These are phyloP conservation scores for Farysia itapuensis DNA, from an alignment of 1,284 basidiomycete species.

Conservation along the genomic window DNA sequence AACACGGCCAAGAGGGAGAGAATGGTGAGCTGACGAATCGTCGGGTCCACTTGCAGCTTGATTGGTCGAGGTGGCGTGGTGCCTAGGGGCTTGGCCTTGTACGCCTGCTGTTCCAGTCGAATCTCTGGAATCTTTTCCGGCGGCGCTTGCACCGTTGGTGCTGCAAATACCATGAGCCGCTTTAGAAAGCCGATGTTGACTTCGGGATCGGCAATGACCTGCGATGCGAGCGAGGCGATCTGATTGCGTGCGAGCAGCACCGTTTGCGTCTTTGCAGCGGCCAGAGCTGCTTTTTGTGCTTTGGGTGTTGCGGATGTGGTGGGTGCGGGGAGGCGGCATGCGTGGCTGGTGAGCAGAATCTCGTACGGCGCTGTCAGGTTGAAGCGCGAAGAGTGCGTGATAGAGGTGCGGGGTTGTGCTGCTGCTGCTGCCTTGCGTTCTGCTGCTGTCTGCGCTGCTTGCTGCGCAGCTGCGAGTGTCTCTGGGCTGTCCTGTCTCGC, in stretches of 20 bases:
- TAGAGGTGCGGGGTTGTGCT: conserved; percentile 12
- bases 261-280: conserved; percentile 6
- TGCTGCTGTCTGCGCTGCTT: conserved; percentile 2
- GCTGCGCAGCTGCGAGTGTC: neutral
- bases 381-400: conserved; percentile 44
- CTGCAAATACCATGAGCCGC: conserved; percentile 42
- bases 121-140: conserved; percentile 28
- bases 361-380: conserved; percentile 49
- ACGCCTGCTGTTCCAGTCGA: conserved; percentile 45
- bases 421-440: conserved; percentile 3
- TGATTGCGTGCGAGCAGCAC: conserved; percentile 52
- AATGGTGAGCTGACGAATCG: conserved; percentile 83
- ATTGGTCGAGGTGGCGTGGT: conserved; percentile 4
- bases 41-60: conserved; percentile 68
- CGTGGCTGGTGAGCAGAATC: conserved; percentile 25
- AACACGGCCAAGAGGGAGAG: conserved; percentile 91
- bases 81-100: conserved; percentile 60
- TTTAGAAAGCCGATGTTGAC: conserved; percentile 51
- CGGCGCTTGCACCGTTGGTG: conserved; percentile 15
- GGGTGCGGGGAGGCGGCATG: conserved; percentile 10
- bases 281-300: conserved; percentile 5
- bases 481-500: conserved; percentile 3
- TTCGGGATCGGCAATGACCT: conserved; percentile 54
- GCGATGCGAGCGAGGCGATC: conserved; percentile 53
- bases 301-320: neutral